Evolutionary conservation across 1,139 yeast species (phyloP), one percentile per base, ranked within the genome.

Genomic region (Protomyces inundatus): DNA sequence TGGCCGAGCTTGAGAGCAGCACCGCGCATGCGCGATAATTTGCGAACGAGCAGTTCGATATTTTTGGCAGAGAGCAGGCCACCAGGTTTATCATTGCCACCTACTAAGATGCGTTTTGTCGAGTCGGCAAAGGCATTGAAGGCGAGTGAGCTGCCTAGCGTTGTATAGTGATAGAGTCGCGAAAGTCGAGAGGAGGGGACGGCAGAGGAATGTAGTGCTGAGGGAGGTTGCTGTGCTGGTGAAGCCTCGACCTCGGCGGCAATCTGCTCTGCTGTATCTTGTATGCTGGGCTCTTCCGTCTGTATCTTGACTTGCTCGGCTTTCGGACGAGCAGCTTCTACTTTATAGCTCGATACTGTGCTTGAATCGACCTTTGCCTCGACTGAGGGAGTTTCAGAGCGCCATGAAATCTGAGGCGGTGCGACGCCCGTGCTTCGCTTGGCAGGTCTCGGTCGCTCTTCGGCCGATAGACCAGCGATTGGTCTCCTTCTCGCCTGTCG

Each of bases 1-100:
- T 93, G 99, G 14, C 98, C 99, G 63, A 93, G 82, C 73, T 93
- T 93, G 71, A 93, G 80, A 2, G 98, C 99, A 2, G 98, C 99
- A 12, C 99, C 99, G 73, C 99, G 82, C 99, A 93, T 93, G 72
- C 88, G 85, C 62, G 95, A 85, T 71, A 93, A 84, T 74, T 90
- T 90, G 69, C 82, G 84, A 14, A 96, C 96, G 80, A 93, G 83
- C 63, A 95, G 77, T 71, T 93, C 97, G 57, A 93, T 85, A 74
- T 93, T 93, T 35, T 83, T 82, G 1, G 96, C 91, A 3, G 90
- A 86, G 68, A 93, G 79, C 3, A 95, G 77, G 55, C 90, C 75
- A 12, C 83, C 77, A n/a, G 86, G 79, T 3, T 80, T 71, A 10
- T 77, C 74, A 53, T 76, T 74, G 30, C 66, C 56, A 16, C 69